These are phyloP conservation scores for Parasitella parasitica DNA, from an alignment of 371 early-diverging fungal genomes.

Conservation along the genomic window DNA sequence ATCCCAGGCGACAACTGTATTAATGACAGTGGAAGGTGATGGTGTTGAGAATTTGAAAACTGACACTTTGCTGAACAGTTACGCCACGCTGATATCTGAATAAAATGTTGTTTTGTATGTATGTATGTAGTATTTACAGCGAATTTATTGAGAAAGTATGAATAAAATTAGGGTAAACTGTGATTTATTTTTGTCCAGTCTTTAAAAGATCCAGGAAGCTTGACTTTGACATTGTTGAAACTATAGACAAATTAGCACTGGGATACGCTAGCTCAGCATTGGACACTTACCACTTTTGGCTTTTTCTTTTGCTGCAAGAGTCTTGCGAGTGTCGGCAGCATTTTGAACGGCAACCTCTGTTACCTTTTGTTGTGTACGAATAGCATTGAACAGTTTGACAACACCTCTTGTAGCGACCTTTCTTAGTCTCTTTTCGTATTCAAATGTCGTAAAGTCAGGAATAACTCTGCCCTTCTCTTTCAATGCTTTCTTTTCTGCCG, in stretches of 20 bases:
- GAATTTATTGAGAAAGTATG: background rate
- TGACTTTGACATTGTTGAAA: constrained; percentile 62
- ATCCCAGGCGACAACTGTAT: constrained; percentile 21
- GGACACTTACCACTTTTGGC: constrained; percentile 40
- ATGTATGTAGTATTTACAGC: background rate
- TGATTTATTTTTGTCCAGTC: constrained; percentile 38
- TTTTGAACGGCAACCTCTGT: constrained; percentile 57
- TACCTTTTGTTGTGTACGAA: constrained; percentile 73
- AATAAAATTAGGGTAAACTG: background rate
- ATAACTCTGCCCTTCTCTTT: constrained; percentile 67
- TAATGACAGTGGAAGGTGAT: constrained; percentile 39
- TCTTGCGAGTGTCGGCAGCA: constrained; percentile 44
- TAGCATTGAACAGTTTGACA: constrained; percentile 83
- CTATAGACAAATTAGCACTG: constrained; percentile 37
- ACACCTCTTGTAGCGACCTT: constrained; percentile 87
- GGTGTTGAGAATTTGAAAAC: constrained; percentile 27
- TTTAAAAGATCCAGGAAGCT: constrained; percentile 66
- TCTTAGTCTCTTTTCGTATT: constrained; percentile 78
- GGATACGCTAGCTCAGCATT: too few species aligned
- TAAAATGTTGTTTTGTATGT: too few species aligned
- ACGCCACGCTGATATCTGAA: constrained; percentile 18
- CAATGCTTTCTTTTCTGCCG: constrained; percentile 64
- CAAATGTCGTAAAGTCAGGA: constrained; percentile 64
- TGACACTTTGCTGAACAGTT: constrained; percentile 36
- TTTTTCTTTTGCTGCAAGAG: constrained; percentile 53